phyloP scores from a whole-genome alignment of 2,329 filamentous ascomycete genomes.

The Fulvia fulva region DNA sequence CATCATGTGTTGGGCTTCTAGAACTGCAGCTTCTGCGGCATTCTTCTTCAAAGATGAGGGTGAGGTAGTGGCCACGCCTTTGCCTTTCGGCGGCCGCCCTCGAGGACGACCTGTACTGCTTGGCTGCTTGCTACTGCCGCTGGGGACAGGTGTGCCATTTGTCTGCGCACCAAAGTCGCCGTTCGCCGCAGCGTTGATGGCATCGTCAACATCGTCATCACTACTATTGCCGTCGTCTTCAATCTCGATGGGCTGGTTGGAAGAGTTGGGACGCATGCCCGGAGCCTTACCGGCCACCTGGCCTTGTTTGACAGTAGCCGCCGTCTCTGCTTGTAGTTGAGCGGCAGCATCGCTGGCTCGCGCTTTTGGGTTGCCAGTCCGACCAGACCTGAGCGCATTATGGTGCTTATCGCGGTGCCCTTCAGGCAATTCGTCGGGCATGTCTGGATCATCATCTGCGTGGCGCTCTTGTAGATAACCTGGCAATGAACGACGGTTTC shows the following conservation, averaged over 20 bases:
- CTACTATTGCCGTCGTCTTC: conserved; percentile 28
- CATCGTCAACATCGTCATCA: conserved; percentile 37
- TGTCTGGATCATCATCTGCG: conserved; percentile 37
- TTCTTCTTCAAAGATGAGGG: background rate
- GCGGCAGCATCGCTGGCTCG: conserved; percentile 8
- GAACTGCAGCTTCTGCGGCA: conserved; percentile 2
- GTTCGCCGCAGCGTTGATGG: conserved; percentile 55
- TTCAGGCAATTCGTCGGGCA: conserved; percentile 42
- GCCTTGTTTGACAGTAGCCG: conserved; percentile 2
- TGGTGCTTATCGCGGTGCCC: conserved; percentile 37
- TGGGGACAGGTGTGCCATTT: background rate
- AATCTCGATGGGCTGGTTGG: conserved; percentile 31
- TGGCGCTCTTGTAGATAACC: conserved; percentile 42
- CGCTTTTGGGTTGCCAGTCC: conserved; percentile 2
- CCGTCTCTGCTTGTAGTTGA: conserved; percentile 15
- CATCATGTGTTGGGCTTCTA: conserved; percentile 14
- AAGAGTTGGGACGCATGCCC: conserved; percentile 31
- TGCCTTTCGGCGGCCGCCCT: conserved; percentile 12
- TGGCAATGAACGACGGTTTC: conserved; percentile 22
- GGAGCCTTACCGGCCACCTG: conserved; percentile 31
- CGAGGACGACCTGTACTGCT: conserved; percentile 9
- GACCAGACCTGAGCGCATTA: conserved; percentile 21
- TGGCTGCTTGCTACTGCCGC: background rate
- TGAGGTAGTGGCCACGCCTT: background rate
- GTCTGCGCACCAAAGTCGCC: conserved; percentile 4